Conservation (phyloP, 2,329 filamentous ascomycete species). For the Penicillium sp. region DNA sequence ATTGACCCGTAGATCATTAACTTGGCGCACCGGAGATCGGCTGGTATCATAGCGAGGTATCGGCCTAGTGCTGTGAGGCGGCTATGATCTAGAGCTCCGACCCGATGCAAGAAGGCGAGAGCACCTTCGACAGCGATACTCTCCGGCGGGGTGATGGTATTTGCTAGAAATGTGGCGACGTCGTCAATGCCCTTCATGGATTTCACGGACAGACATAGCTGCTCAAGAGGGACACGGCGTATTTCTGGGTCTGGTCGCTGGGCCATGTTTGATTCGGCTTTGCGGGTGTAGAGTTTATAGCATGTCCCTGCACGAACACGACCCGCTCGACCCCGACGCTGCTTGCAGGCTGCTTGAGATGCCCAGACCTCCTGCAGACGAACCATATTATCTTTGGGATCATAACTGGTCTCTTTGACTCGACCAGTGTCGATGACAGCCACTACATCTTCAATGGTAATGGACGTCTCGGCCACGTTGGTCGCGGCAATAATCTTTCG, state of each 20-base stretch:
- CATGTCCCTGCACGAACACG: slow-evolving; percentile 85
- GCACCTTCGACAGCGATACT: slow-evolving; percentile 80
- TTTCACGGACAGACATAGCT: slow-evolving; percentile 87
- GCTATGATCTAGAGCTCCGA: slow-evolving; percentile 82
- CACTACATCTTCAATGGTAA: slow-evolving; percentile 95
- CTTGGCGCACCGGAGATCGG: slow-evolving; percentile 87
- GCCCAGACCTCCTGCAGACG: slow-evolving; percentile 94
- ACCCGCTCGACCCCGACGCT: slow-evolving; percentile 85
- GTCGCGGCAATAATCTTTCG: slow-evolving; percentile 91
- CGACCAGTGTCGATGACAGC: slow-evolving; percentile 92
- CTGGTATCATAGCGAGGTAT: slow-evolving; percentile 91
- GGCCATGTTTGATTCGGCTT: slow-evolving; percentile 75
- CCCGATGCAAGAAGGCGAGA: slow-evolving; percentile 67
- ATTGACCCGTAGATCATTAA: slow-evolving; percentile 92
- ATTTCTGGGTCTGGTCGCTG: slow-evolving; percentile 92
- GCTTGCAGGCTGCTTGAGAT: slow-evolving; percentile 87
- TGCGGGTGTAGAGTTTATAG: slow-evolving; percentile 90
- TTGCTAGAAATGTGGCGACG: slow-evolving; percentile 71
- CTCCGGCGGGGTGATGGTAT: slow-evolving; percentile 84
- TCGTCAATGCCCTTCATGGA: slow-evolving; percentile 81
- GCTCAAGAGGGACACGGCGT: slow-evolving; percentile 82
- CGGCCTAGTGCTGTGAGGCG: slow-evolving; percentile 84
- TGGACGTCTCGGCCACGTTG: slow-evolving; percentile 96
- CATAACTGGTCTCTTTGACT: slow-evolving; percentile 95
- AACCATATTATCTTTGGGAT: slow-evolving; percentile 86